These are phyloP conservation scores for Myrmaecium sp. DNA, from an alignment of 2,329 filamentous ascomycete species.

Conservation along the genomic window DNA sequence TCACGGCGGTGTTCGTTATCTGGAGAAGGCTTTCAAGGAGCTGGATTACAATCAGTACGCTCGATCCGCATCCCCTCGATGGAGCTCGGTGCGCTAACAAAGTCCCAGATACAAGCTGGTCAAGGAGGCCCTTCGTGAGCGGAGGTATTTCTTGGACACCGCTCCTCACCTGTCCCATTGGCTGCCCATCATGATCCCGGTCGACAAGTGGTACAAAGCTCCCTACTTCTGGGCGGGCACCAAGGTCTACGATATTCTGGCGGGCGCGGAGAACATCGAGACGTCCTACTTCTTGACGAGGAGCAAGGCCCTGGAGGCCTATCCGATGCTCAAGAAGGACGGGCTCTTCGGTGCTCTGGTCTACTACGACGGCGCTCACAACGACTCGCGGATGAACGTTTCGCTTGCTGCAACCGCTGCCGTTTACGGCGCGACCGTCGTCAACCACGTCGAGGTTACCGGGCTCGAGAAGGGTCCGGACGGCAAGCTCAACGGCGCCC, in stretches of 20 bases:
- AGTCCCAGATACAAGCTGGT: constrained; percentile 45
- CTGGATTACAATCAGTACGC: constrained; percentile 62
- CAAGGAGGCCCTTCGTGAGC: constrained; percentile 65
- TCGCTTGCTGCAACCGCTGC: constrained; percentile 77
- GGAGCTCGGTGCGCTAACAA: constrained; percentile 3
- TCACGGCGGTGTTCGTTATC: constrained; percentile 67
- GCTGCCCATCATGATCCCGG: constrained; percentile 68
- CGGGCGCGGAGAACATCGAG: constrained; percentile 74
- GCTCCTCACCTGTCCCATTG: constrained; percentile 67
- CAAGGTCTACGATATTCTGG: constrained; percentile 73
- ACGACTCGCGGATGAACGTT: constrained; percentile 85
- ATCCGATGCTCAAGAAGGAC: constrained; percentile 73
- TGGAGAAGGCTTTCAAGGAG: constrained; percentile 77
- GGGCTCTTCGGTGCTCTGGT: constrained; percentile 67
- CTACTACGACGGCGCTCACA: constrained; percentile 84
- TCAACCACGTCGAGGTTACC: constrained; percentile 73
- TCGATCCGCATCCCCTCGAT: not conserved
- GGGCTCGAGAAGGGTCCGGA: constrained; percentile 55
- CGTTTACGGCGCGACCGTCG: constrained; percentile 67
- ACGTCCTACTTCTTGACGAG: constrained; percentile 76
- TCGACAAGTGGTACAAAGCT: constrained; percentile 71
- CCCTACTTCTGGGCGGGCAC: constrained; percentile 65
- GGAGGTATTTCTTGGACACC: constrained; percentile 68
- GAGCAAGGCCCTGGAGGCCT: constrained; percentile 72
- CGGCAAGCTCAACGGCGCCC: constrained; percentile 58